Percentiles rank a stretch among this genome's conserved stretches.
These are phyloP conservation scores for Tulasnella sp. DNA, from an alignment of 768 basidiomycete species.

Conservation along the genomic window DNA sequence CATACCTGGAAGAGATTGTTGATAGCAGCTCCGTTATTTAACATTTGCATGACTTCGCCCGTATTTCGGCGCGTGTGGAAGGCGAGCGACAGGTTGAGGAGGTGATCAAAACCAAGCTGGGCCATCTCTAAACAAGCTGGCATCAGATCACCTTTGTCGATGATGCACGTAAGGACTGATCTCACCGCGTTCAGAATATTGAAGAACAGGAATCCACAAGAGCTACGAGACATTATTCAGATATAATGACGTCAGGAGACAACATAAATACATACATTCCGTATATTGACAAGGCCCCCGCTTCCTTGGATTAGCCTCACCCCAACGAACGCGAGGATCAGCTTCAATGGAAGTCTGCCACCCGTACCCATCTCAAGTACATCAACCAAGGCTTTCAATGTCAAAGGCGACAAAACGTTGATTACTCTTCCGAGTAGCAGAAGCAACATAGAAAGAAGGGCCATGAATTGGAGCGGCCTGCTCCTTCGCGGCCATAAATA, in stretches of 20 bases:
- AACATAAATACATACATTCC: slow-evolving; percentile 32
- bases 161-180: slow-evolving; percentile 17
- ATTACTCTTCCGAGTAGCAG: slow-evolving; percentile 67
- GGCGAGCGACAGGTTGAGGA: slow-evolving; percentile 75
- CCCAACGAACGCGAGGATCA: slow-evolving; percentile 55
- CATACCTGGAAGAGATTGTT: slow-evolving; percentile 65
- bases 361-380: slow-evolving; percentile 36
- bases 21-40: slow-evolving; percentile 77
- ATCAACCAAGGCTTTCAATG: slow-evolving; percentile 54
- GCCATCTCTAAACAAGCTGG: slow-evolving; percentile 55
- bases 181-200: slow-evolving; percentile 65
- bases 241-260: slow-evolving; percentile 15
- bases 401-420: slow-evolving; percentile 58
- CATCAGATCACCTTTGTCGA: no score
- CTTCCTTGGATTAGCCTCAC: slow-evolving; percentile 66
- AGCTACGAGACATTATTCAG: slow-evolving; percentile 30
- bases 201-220: slow-evolving; percentile 83
- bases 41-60: slow-evolving; percentile 71
- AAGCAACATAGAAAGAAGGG: slow-evolving; percentile 49
- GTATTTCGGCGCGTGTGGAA: slow-evolving; percentile 78
- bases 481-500: slow-evolving; percentile 77
- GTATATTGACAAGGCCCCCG: slow-evolving; percentile 63
- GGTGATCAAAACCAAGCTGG: slow-evolving; percentile 71
- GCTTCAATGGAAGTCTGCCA: slow-evolving; percentile 47
- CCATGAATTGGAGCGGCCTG: slow-evolving; percentile 54